These are phyloP conservation scores for Trypanosoma melophagium DNA, from an alignment of 208 protist species.

Conservation along the genomic window DNA sequence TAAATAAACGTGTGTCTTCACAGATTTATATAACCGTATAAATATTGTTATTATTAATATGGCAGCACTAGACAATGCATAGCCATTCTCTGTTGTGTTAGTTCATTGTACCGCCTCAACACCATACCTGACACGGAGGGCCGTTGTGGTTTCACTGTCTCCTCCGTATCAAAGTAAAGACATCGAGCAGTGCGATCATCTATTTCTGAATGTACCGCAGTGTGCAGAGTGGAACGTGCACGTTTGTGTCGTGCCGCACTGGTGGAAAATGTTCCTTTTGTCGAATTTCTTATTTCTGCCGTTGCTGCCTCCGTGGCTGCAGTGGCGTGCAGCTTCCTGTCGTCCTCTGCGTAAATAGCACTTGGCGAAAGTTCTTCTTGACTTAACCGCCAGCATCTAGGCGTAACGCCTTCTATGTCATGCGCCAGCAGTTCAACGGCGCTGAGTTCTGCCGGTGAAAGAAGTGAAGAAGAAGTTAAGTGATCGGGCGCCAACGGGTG, in stretches of 20 bases:
- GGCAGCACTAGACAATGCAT: constrained; percentile 5
- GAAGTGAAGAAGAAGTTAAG: background rate
- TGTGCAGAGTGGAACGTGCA: background rate
- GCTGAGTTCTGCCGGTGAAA: constrained; percentile 22
- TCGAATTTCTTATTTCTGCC: background rate
- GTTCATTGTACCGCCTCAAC: constrained; percentile 9
- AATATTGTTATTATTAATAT: too few species aligned
- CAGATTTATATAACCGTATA: too few species aligned
- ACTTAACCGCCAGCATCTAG: background rate
- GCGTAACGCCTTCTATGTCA: constrained; percentile 12
- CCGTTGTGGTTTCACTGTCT: background rate
- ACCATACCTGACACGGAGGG: constrained; percentile 9
- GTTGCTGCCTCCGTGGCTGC: too few species aligned
- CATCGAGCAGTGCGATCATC: background rate
- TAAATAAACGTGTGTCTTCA: background rate
- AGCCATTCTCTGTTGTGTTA: constrained; percentile 13
- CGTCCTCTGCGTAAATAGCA: constrained; percentile 16
- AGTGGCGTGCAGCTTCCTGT: background rate
- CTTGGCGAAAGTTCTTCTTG: constrained; percentile 18
- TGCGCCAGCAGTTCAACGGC: constrained; percentile 13
- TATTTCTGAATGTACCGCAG: too few species aligned
- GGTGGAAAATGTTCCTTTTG: background rate
- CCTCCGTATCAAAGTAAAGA: constrained; percentile 14
- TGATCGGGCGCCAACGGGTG: constrained; percentile 3
- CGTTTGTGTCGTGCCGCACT: constrained; percentile 3